Evolutionary conservation across 2,329 filamentous ascomycete species (phyloP).

Genomic region (Cytospora schulzeri): DNA sequence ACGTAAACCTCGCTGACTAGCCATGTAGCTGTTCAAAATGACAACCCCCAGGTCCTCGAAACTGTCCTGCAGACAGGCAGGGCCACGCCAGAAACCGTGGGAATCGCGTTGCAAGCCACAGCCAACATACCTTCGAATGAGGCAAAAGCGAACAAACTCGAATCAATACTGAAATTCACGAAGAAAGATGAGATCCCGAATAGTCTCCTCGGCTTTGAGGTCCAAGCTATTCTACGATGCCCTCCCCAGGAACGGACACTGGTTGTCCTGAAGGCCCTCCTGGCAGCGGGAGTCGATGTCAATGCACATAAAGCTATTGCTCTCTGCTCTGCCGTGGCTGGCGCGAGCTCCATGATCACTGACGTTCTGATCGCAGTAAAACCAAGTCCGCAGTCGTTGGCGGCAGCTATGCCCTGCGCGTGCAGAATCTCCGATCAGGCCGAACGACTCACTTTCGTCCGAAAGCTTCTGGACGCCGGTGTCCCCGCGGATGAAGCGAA

Average conservation of each 20-base stretch:
- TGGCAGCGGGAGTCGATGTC: slow-evolving; percentile 56
- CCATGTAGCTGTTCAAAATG: slow-evolving; percentile 42
- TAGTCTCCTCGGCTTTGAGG: slow-evolving; percentile 52
- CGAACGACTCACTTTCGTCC: slow-evolving; percentile 54
- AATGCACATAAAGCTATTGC: slow-evolving; percentile 55
- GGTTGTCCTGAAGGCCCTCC: slow-evolving; percentile 48
- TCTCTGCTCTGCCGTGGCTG: slow-evolving; percentile 53
- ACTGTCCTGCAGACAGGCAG: slow-evolving; percentile 50
- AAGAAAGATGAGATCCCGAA: slow-evolving; percentile 48
- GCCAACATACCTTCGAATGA: slow-evolving; percentile 47
- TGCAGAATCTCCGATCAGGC: slow-evolving; percentile 53
- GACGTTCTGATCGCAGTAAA: slow-evolving; percentile 50
- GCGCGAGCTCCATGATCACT: slow-evolving; percentile 47
- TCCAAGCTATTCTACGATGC: slow-evolving; percentile 47
- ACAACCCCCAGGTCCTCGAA: slow-evolving; percentile 52
- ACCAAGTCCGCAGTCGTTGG: slow-evolving; percentile 48
- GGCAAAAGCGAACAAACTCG: slow-evolving; percentile 53
- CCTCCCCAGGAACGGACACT: slow-evolving; percentile 43
- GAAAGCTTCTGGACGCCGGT: slow-evolving; percentile 52
- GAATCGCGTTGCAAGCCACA: slow-evolving; percentile 46
- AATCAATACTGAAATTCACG: slow-evolving; percentile 47
- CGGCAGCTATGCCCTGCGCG: slow-evolving; percentile 53
- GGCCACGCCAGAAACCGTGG: slow-evolving; percentile 47
- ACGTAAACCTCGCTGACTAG: slow-evolving; percentile 25
- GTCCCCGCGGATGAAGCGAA: slow-evolving; percentile 52